phyloP scores from a whole-genome alignment of 129 eudicot genomes.

The Chrysanthemum seticuspe region DNA sequence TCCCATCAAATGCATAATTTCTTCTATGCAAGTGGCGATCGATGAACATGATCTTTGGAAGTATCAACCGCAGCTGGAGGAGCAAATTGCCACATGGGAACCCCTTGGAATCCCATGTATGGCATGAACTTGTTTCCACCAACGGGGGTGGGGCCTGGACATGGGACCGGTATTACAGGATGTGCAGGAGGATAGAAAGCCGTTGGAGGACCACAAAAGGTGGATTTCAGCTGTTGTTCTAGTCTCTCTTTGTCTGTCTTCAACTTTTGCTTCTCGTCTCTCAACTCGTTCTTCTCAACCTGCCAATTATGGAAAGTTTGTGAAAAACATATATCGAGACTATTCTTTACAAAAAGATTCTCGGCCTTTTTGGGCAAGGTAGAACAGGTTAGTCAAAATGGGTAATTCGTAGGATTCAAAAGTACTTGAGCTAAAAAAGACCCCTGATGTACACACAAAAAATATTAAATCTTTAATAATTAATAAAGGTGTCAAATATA shows the following conservation, averaged over 20 bases:
- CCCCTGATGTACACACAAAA: too few species aligned
- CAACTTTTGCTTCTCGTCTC: constrained; percentile 71
- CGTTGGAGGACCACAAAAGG: constrained; percentile 45
- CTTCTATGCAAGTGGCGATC: constrained; percentile 64
- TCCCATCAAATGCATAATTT: constrained; percentile 13
- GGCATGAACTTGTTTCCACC: constrained; percentile 59
- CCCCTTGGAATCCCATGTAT: constrained; percentile 57
- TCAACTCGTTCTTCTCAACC: constrained; percentile 79
- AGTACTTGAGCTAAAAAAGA: too few species aligned
- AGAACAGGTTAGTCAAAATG: too few species aligned
- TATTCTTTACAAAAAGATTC: neutral
- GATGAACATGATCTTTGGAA: constrained; percentile 68
- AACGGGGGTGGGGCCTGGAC: constrained; percentile 36
- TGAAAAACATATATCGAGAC: neutral
- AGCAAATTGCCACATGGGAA: constrained; percentile 79
- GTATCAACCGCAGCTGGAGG: constrained; percentile 68
- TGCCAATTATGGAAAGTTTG: constrained; percentile 16
- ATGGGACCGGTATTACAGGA: constrained; percentile 43
- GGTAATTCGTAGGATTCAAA: too few species aligned
- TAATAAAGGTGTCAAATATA: too few species aligned
- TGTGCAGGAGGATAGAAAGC: constrained; percentile 45
- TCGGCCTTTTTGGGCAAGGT: neutral
- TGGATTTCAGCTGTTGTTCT: constrained; percentile 51
- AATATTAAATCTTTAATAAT: too few species aligned
- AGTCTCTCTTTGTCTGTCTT: constrained; percentile 67